Base-by-base conservation (phyloP, 345 rosid genomes). In the Brassica juncea region DNA sequence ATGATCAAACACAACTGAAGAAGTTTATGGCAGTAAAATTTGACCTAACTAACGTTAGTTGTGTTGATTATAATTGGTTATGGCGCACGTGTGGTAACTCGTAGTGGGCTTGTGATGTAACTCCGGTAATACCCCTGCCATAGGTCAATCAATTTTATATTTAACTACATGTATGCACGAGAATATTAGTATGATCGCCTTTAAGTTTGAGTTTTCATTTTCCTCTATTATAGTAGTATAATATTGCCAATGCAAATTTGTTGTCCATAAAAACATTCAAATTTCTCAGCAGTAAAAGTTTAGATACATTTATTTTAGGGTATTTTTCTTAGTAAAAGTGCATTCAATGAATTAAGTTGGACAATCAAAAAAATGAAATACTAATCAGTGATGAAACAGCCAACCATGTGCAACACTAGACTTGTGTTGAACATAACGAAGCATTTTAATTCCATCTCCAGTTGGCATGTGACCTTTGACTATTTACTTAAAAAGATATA, bases 381-480 rank as follows among this genome's bases (percentile, higher is more conserved):
- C 25, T 23, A 0, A 61, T 34, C 14, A 77, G 37, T 76, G 47
- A 63, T 64, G 67, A 44, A 31, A 67, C 11, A 59, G 66, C 39
- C 35, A 73, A 79, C 47, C 82, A 79, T 73, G 82, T 79, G 82
- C 82, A 60, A 68, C 70, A 79, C 54, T 79, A 73, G 74, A 49
- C 82, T 73, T 79, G 82, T 67, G 74, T 68, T 73, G 77, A 73
- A 73, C 78, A 44, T 60, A 73, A 79, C 78, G 70, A 60, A 79
- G 47, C 78, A 79, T 73, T 79, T 79, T 79, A 67, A 67, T 59
- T 79, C 69, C 31, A 60, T 59, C 65, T 47, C 73, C 70, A 67
- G 64, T 73, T 65, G 82, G 70, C 74, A 79, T 73, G 77, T 79
- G 82, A 59, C 73, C 69, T 72, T 52, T 72, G 61, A 21, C 12